Evolutionary conservation across 225 moss, liverwort and hornwort species (phyloP).

Genomic region (Physcomitrium patens): DNA sequence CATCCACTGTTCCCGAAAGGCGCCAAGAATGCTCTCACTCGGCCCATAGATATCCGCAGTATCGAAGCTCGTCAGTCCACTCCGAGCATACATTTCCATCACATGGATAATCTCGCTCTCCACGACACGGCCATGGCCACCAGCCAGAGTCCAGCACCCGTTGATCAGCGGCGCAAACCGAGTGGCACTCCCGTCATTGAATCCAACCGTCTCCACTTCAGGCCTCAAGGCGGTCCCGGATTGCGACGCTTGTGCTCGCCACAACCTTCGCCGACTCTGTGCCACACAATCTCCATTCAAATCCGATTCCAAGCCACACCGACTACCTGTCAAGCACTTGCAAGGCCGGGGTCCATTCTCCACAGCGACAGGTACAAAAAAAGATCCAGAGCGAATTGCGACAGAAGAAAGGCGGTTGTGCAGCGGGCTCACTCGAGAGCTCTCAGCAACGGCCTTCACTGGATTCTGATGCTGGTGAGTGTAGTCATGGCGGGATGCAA

Average conservation of each 20-base stretch:
- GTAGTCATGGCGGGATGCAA: conserved; percentile 1
- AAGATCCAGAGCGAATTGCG: conserved; percentile 1
- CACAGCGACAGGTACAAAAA: not conserved
- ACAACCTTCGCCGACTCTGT: conserved; percentile 11
- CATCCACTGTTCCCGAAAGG: conserved; percentile 44
- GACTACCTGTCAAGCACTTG: conserved; percentile 10
- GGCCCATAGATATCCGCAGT: conserved; percentile 64
- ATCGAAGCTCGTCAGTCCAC: conserved; percentile 55
- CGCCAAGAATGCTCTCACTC: conserved; percentile 52
- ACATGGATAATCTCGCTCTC: conserved; percentile 45
- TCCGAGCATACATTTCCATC: conserved; percentile 48
- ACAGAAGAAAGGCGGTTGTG: not conserved
- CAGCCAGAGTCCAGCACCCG: conserved; percentile 56
- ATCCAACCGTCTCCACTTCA: conserved; percentile 29
- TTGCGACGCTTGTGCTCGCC: conserved; percentile 35
- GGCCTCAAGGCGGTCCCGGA: conserved; percentile 32
- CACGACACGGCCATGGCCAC: conserved; percentile 50
- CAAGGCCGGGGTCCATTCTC: not conserved
- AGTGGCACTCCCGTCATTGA: conserved; percentile 49
- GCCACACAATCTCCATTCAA: not conserved
- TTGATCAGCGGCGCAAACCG: conserved; percentile 44
- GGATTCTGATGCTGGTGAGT: not conserved
- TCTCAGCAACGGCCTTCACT: not conserved
- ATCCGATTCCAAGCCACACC: conserved; percentile 9
- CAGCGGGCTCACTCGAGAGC: not conserved